Evolutionary conservation across 2,329 filamentous ascomycete genomes (phyloP).

Genomic region (Mariannaea elegans): DNA sequence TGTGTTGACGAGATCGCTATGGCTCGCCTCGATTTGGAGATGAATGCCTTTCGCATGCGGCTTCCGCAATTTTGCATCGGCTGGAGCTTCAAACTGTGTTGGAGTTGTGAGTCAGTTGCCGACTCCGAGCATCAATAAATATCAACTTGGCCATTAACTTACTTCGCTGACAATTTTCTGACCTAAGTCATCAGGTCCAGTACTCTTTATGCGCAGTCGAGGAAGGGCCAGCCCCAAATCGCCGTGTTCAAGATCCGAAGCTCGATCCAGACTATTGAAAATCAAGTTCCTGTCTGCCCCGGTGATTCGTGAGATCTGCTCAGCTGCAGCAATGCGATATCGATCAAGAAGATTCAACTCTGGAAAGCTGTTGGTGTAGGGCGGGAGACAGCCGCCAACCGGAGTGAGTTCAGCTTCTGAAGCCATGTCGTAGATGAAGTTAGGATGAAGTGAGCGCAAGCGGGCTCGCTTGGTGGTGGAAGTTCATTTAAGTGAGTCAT

Average conservation of each 20-base stretch:
- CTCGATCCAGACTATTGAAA: constrained; percentile 12
- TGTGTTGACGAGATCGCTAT: too few species aligned
- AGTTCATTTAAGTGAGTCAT: too few species aligned
- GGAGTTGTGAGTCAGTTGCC: not conserved
- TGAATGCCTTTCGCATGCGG: too few species aligned
- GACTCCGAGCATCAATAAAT: not conserved
- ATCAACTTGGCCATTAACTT: not conserved
- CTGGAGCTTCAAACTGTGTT: not conserved
- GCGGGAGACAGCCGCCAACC: too few species aligned
- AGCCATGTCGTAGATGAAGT: too few species aligned
- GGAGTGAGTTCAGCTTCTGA: too few species aligned
- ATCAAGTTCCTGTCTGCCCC: not conserved
- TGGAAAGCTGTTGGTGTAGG: too few species aligned
- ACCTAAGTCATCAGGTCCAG: not conserved
- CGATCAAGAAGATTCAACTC: constrained; percentile 7
- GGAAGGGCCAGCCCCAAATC: constrained; percentile 9
- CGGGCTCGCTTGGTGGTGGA: too few species aligned
- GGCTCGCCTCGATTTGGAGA: too few species aligned
- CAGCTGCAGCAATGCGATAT: constrained; percentile 3
- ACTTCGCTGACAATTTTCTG: not conserved
- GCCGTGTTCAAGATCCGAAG: not conserved
- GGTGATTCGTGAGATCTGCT: constrained; percentile 4
- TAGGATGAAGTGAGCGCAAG: too few species aligned
- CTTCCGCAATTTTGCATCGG: too few species aligned
- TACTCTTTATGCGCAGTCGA: constrained; percentile 11